Conservation (phyloP, 2,329 filamentous ascomycete genomes). For the Sclerotinia trifoliorum region DNA sequence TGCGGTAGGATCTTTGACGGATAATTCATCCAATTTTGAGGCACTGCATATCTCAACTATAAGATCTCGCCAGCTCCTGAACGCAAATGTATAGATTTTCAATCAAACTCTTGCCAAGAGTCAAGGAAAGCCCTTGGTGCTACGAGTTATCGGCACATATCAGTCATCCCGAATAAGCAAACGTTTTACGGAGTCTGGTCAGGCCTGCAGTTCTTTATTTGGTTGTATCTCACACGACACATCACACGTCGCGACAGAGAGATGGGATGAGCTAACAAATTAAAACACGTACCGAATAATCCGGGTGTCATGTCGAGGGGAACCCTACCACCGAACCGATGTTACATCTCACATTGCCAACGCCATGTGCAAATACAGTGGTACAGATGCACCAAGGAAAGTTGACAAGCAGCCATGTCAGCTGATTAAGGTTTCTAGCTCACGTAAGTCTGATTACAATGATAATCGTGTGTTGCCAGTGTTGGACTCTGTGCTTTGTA, state of each 20-base stretch:
- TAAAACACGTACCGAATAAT: neutral
- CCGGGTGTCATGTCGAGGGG: neutral
- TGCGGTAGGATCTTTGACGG: neutral
- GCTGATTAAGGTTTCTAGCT: neutral
- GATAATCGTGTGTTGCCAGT: neutral
- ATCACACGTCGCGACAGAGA: neutral
- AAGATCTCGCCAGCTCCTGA: neutral
- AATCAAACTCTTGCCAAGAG: neutral
- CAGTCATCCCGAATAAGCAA: neutral
- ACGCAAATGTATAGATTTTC: neutral
- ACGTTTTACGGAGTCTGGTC: neutral
- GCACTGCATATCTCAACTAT: neutral
- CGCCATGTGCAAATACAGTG: conserved; percentile 9
- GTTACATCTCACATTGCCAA: neutral
- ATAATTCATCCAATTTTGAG: neutral
- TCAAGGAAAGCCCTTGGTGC: neutral
- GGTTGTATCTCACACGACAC: neutral
- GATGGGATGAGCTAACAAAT: neutral
- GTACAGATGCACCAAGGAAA: neutral
- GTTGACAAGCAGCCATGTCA: conserved; percentile 1
- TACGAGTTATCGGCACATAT: neutral
- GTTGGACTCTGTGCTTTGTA: neutral
- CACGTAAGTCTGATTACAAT: neutral
- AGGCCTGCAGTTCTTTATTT: too few species aligned
- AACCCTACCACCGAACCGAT: neutral